Percentiles rank a stretch among this genome's conserved stretches.
These are phyloP conservation scores for Trypanosoma theileri DNA, from an alignment of 208 protist species.

Conservation along the genomic window DNA sequence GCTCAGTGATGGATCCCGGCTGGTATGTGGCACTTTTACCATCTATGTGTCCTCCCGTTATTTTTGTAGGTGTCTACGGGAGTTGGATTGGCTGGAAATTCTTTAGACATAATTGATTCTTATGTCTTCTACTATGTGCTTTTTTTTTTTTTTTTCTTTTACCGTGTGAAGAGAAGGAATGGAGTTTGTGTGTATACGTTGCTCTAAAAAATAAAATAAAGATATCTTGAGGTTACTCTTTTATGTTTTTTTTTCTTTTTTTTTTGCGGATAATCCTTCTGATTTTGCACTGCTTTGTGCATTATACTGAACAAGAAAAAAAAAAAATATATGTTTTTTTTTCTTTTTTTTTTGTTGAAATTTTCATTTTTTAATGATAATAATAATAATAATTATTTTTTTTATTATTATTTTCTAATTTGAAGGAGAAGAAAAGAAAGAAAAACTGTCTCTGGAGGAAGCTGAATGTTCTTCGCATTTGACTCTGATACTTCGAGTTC, in stretches of 20 bases:
- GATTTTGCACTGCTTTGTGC: background rate
- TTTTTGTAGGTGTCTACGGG: slow-evolving; percentile 49
- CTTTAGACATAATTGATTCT: slow-evolving; percentile 68
- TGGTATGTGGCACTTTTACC: slow-evolving; percentile 45
- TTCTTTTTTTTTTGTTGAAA: too few species aligned
- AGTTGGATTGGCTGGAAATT: slow-evolving; percentile 86
- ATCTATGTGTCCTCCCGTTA: slow-evolving; percentile 26
- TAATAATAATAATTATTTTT: background rate
- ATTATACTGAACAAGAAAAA: too few species aligned
- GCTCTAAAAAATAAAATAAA: slow-evolving; percentile 1
- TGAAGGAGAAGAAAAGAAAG: background rate
- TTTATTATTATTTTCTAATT: background rate
- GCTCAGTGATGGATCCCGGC: slow-evolving; percentile 30
- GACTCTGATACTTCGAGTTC: slow-evolving; percentile 2
- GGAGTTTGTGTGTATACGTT: background rate
- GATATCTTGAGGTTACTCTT: slow-evolving; percentile 3
- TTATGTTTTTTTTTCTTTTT: slow-evolving; percentile 7
- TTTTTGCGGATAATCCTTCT: background rate
- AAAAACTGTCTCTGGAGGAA: background rate
- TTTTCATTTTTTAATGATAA: too few species aligned
- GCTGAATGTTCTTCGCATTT: slow-evolving; percentile 19
- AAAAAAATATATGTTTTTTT: too few species aligned
- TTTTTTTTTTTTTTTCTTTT: slow-evolving; percentile 18
- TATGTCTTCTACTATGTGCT: too few species aligned
- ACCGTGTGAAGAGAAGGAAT: background rate